These are phyloP conservation scores for Taiwanofungus camphoratus DNA, from an alignment of 1,284 basidiomycete species.

Conservation along the genomic window DNA sequence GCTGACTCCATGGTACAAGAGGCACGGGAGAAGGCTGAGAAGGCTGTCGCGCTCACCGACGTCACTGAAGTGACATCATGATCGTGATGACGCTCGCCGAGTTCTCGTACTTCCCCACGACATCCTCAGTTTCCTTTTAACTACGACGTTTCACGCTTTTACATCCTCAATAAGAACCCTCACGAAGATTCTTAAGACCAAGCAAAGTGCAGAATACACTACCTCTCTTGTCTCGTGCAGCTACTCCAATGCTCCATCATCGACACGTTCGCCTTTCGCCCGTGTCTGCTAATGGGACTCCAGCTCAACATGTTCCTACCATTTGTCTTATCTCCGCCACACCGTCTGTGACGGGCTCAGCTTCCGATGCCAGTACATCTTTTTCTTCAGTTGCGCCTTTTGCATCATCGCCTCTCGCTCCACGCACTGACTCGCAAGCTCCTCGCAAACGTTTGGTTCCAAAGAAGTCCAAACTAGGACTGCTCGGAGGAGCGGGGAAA, in stretches of 20 bases:
- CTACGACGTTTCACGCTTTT: slow-evolving; percentile 16
- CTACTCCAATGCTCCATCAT: too few species aligned
- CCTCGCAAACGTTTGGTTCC: slow-evolving; percentile 56
- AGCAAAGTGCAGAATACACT: slow-evolving; percentile 23
- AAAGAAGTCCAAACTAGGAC: slow-evolving; percentile 62
- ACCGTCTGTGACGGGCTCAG: slow-evolving; percentile 48
- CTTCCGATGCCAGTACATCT: slow-evolving; percentile 25
- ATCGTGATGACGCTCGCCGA: slow-evolving; percentile 10
- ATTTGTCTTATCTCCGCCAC: slow-evolving; percentile 65
- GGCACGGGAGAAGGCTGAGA: too few species aligned
- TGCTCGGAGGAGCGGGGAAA: slow-evolving; percentile 38
- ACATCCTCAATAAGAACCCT: slow-evolving; percentile 11
- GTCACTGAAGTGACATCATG: slow-evolving; percentile 7
- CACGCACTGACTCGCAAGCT: slow-evolving; percentile 26
- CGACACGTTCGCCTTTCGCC: too few species aligned
- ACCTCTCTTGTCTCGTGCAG: slow-evolving; percentile 30
- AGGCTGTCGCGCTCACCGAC: too few species aligned
- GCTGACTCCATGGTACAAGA: too few species aligned
- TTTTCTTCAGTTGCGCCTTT: slow-evolving; percentile 26
- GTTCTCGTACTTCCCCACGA: too few species aligned
- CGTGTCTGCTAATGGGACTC: slow-evolving; percentile 25
- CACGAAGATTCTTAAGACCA: slow-evolving; percentile 12
- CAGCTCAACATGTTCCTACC: slow-evolving; percentile 40
- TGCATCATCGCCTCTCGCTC: slow-evolving; percentile 26
- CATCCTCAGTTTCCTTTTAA: slow-evolving; percentile 19